A percentile compares a stretch with the other conserved stretches of the same genome.
Conservation (phyloP, 164 flowering plant species). For the Euptelea pleiosperma region DNA sequence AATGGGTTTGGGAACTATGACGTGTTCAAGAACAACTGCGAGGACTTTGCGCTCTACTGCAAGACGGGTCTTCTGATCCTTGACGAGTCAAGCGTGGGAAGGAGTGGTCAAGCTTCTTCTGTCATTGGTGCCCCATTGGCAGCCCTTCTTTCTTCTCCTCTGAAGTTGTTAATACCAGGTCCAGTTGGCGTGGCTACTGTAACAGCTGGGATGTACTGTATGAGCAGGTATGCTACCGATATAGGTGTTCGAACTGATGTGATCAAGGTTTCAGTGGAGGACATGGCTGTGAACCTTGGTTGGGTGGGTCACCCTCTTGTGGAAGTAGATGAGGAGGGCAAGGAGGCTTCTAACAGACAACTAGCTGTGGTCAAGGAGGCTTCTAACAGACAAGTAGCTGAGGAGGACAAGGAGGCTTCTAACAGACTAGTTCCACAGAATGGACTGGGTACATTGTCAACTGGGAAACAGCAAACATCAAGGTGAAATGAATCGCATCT, state of each 20-base stretch:
- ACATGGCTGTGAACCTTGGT: conserved; percentile 70
- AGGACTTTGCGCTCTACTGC: conserved; percentile 92
- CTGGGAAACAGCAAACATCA: background rate
- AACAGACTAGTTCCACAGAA: conserved; percentile 3
- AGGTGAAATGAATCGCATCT: background rate
- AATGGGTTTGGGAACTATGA: conserved; percentile 95
- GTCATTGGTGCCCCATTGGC: conserved; percentile 91
- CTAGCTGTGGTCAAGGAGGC: too few relatives aligned
- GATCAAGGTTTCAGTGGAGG: conserved; percentile 87
- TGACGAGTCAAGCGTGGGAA: conserved; percentile 68
- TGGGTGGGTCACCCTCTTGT: conserved; percentile 27
- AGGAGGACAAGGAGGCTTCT: too few relatives aligned
- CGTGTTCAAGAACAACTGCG: conserved; percentile 86
- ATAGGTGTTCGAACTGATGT: conserved; percentile 91
- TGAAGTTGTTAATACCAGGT: conserved; percentile 74
- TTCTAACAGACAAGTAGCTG: too few relatives aligned
- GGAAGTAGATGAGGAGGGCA: conserved; percentile 15
- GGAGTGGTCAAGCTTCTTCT: conserved; percentile 93
- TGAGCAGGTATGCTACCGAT: conserved; percentile 91
- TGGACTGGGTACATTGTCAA: background rate
- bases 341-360: conserved; percentile 12
- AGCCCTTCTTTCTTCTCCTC: conserved; percentile 81
- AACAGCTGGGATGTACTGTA: conserved; percentile 90
- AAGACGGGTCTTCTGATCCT: conserved; percentile 79
- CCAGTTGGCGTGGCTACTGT: conserved; percentile 78